Base-by-base conservation (phyloP, 805 yeast genomes). In the Wickerhamomyces rabaulensis region DNA sequence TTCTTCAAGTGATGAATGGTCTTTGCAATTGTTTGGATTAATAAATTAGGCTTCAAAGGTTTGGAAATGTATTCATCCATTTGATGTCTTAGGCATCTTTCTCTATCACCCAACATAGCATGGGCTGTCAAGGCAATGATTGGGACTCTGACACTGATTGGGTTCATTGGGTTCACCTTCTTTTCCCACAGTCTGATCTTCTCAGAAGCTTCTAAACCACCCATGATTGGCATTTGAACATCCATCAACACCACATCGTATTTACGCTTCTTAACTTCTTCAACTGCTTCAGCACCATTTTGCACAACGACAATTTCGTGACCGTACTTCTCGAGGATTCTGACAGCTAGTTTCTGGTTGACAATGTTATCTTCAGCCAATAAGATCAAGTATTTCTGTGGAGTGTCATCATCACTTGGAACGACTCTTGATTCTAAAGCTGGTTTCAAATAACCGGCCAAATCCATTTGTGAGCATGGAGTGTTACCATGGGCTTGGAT, bases 201-300 rank as follows among this genome's bases (percentile, higher is more conserved):
- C 41, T 84, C 87, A 1, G 96, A 87, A 3, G 96, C 95, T 60
- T 88, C 96, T 63, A 88, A 88, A 0, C 96, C 96, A 25, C 96
- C 95, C 94, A 88, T 89, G 15, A 87, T 87, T 9, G 96, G 96
- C 96, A 88, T 88, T 64, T 88, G 96, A 40, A 88, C 95, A 68
- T 88, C 96, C 96, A 88, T 88, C 54, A 88, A 75, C 17, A 88
- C 85, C 41, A 86, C 91, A 61, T 88, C 96, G 62, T 82, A 88
- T 41, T 75, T 73, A 51, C 75, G 78, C 53, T 76, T 73, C 61
- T 81, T 73, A 40, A 87, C 80, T 1, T 90, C 91, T 49, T 87
- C 87, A 53, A 79, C 76, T 1, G 96, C 95, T 56, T 87, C 88
- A 48, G 78, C 71, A 15, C 96, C 96, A 64, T 88, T 88, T 62